Base-by-base conservation (phyloP, 1,284 basidiomycete species). In the Moesziomyces sp. region DNA sequence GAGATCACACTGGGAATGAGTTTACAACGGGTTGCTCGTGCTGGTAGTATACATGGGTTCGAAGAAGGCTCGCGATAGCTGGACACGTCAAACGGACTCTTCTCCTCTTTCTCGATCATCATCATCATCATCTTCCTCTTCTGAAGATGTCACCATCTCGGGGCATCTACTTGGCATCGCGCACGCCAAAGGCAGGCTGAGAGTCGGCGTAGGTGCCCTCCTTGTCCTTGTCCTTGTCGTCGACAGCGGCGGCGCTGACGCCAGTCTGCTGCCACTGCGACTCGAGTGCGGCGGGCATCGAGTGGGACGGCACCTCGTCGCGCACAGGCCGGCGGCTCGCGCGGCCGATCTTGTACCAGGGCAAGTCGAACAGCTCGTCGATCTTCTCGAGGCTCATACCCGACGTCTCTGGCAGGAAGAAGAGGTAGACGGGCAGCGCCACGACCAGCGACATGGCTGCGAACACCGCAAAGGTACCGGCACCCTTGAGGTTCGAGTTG, bases 321-420 rank as follows among this genome's bases (percentile, higher is more conserved):
- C 63, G 63, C 38, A 58, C 52, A 11, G 70, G 70, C 24, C 70
- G 52, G 44, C 70, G 56, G 44, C 59, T 63, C 21, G 70, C 70
- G 16, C 60, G 53, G 18, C 65, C 70, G 30, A 74, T 74, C 61
- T 68, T 74, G 65, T 74, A 74, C 70, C 70, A 74, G 1, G 70
- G 65, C 56, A 74, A 26, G 28, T 74, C 70, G 55, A 74, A 74
- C 9, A 74, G 56, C 61, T 74, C 65, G 50, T 74, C 70, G 58
- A 74, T 68, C 46, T 45, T 68, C 70, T 74, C 70, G 35, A 74
- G 52, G 52, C 60, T 64, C 70, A 61, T 58, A n/a, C 70, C 70
- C 47, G 65, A 64, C 3, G 70, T 74, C 46, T 74, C 70, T 50
- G 70, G 70, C 21, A 74, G 61, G 50, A 74, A 65, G 55, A 74